Conservation (phyloP, 495 filamentous ascomycete species). For the Penicillium atrosanguineum region DNA sequence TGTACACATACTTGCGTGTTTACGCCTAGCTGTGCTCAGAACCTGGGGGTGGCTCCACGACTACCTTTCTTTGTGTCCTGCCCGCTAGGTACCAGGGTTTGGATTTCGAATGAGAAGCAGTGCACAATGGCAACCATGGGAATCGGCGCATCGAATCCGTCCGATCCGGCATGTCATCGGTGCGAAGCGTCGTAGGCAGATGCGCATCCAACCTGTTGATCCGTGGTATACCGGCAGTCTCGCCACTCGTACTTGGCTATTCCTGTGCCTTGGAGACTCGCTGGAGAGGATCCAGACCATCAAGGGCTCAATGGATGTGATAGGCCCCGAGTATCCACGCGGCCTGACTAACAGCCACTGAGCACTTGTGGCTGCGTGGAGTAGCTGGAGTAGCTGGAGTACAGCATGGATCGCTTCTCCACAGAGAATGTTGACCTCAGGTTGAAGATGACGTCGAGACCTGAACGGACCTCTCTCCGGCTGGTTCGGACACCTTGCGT, state of each 20-base stretch:
- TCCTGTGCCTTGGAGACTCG: neutral
- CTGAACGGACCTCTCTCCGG: slow-evolving; percentile 16
- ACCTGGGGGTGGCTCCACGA: neutral
- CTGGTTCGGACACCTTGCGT: slow-evolving; percentile 17
- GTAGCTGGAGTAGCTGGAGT: neutral
- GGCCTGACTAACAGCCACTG: slow-evolving; percentile 2
- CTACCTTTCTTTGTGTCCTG: slow-evolving; percentile 4
- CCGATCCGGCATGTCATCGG: slow-evolving; percentile 2
- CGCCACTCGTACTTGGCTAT: slow-evolving; percentile 10
- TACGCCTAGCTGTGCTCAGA: slow-evolving; percentile 5
- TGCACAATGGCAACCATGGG: slow-evolving; percentile 1
- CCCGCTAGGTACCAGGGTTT: neutral
- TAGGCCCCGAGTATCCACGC: slow-evolving; percentile 12
- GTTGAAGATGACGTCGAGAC: slow-evolving; percentile 23
- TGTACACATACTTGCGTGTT: neutral
- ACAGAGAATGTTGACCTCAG: slow-evolving; percentile 5
- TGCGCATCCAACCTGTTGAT: neutral
- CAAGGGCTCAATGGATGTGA: neutral
- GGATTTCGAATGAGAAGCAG: slow-evolving; percentile 6
- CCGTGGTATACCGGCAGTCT: slow-evolving; percentile 4
- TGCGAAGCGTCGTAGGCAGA: neutral
- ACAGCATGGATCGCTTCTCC: slow-evolving; percentile 11
- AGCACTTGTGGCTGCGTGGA: slow-evolving; percentile 9
- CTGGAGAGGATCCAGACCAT: neutral
- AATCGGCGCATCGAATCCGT: slow-evolving; percentile 3